Base-by-base conservation (phyloP, 179 eudicot genomes). In the Spinacia oleracea region DNA sequence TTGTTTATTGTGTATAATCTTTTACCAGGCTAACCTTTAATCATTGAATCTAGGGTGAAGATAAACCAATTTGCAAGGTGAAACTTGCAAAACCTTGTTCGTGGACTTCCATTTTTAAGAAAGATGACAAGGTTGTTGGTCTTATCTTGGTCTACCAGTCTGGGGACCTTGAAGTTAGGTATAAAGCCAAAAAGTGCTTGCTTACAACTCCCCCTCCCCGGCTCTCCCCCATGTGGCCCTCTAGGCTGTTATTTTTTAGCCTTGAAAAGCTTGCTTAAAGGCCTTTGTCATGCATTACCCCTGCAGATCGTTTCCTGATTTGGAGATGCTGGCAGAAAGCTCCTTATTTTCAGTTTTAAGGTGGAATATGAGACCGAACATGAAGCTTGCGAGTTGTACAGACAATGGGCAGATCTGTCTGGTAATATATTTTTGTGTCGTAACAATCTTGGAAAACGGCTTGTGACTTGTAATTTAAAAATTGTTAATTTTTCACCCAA, bases 111-210 rank as follows among this genome's bases (percentile, higher is more conserved):
- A 87, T 85, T 59, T 81, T 87, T 63, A 84, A 65, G 77, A 87
- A 88, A 82, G 87, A 84, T 82, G 92, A 78, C 71, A 85, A 78
- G 74, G 79, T 80, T 74, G 79, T 77, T 69, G 93, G 89, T 67
- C 78, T 92, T 67, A 77, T 84, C 48, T 81, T 91, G 83, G 84
- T 85, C 62, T 92, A 86, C 73, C 86, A 86, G 64, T 86, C 96
- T 60, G 96, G 97, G 81, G 83, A 69, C 31, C 34, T 92, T 34
- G 96, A 92, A 85, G 82, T 92, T 81, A 89, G 97, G 97, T 92
- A 78, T 83, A 72, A 34, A 48, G 27, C 6, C 23, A 10, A 59
- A 69, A 65, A 2, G 31, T 31, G n/a, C 29, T 74, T 23, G 25
- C 45, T 64, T 29, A 38, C 6, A 6, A 38, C 40, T 6, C 40